A percentile compares a stretch with the other conserved stretches of the same genome.
Evolutionary conservation across 257 asterid species (phyloP).

Genomic region (Solanum bukasovii): DNA sequence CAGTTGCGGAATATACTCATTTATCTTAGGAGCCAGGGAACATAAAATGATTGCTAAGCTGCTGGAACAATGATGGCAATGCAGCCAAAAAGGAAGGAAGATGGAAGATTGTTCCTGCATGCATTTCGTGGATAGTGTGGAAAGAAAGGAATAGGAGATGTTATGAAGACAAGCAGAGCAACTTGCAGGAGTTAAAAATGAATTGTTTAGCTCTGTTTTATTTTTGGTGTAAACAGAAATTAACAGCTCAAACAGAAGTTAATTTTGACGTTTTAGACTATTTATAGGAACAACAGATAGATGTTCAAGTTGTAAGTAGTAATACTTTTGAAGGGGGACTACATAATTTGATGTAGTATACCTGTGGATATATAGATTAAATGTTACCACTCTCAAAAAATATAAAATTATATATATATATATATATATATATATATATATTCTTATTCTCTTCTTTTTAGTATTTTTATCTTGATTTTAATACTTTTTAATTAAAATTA

Average conservation of each 20-base stretch:
- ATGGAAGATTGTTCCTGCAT: not conserved
- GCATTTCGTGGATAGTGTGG: not conserved
- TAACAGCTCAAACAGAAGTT: not conserved
- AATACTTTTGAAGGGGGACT: not conserved
- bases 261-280: not conserved
- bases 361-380: not conserved
- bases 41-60: not conserved
- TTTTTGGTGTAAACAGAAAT: not conserved
- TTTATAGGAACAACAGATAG: not conserved
- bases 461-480: too few species aligned
- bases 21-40: not conserved
- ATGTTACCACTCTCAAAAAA: not conserved
- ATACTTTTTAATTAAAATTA: too few species aligned
- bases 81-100: not conserved
- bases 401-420: too few species aligned
- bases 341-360: not conserved
- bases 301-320: not conserved
- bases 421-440: too few species aligned
- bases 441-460: too few species aligned
- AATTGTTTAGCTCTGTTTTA: not conserved
- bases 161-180: not conserved
- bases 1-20: not conserved
- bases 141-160: not conserved
- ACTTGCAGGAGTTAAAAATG: not conserved
- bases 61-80: not conserved